Conservation (phyloP, 2,329 filamentous ascomycete species). For the Neurospora crassa region DNA sequence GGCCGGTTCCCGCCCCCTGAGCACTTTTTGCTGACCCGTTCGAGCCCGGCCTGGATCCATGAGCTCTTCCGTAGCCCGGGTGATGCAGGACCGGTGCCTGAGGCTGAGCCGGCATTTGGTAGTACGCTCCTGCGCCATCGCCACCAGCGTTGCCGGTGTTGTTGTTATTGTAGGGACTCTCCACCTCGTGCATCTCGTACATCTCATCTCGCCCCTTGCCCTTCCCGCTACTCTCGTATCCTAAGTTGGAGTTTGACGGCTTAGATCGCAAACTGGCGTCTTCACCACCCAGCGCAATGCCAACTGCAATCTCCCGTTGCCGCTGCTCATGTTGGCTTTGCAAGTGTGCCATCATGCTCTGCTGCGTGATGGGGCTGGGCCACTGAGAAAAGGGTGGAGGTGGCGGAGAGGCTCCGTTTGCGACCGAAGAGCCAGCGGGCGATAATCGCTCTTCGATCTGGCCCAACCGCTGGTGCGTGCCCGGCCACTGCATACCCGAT, state of each 20-base stretch:
- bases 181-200: constrained; percentile 41
- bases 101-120: constrained; percentile 17
- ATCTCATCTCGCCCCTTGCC: constrained; percentile 32
- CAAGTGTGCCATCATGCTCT: constrained; percentile 17
- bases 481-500: constrained; percentile 3
- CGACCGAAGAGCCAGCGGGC: constrained; percentile 5
- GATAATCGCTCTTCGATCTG: constrained; percentile 15
- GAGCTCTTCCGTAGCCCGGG: constrained; percentile 34
- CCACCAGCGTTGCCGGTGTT: constrained; percentile 3
- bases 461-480: constrained; percentile 19
- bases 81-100: constrained; percentile 35
- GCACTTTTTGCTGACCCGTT: constrained; percentile 4
- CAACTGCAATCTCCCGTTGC: constrained; percentile 26
- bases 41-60: constrained; percentile 14
- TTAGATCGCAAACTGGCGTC: constrained; percentile 23
- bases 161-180: constrained; percentile 23
- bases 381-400: constrained; percentile 17
- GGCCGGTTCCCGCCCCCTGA: neutral
- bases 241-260: constrained; percentile 20
- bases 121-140: neutral
- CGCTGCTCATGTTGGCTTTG: constrained; percentile 8
- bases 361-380: constrained; percentile 13
- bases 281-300: constrained; percentile 34
- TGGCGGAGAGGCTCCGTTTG: constrained; percentile 7
- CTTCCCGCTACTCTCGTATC: constrained; percentile 23